Evolutionary conservation across 805 yeast species (phyloP).

Genomic region (Dipodascus geniculatus): DNA sequence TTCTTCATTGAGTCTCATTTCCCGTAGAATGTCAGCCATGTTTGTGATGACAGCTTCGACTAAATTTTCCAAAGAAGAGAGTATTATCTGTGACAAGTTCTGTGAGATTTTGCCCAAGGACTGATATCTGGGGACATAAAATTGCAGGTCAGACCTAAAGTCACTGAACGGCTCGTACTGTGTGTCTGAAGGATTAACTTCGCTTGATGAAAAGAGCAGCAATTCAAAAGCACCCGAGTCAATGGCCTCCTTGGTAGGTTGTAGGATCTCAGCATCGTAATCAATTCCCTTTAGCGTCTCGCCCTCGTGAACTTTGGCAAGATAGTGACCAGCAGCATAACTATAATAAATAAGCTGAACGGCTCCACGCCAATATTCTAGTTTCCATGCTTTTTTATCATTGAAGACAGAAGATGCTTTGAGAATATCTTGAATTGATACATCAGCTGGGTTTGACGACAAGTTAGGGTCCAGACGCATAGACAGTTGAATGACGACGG

Average conservation of each 20-base stretch:
- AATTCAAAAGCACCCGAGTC: conserved; percentile 30
- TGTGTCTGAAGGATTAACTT: neutral
- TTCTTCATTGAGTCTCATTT: conserved; percentile 29
- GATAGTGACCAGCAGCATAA: conserved; percentile 1
- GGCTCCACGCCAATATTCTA: conserved; percentile 20
- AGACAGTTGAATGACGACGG: conserved; percentile 11
- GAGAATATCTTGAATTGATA: conserved; percentile 10
- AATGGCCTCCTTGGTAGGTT: conserved; percentile 19
- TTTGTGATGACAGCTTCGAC: conserved; percentile 22
- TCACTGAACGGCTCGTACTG: conserved; percentile 14
- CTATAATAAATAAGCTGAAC: conserved; percentile 9
- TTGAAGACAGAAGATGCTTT: conserved; percentile 1
- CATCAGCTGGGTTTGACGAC: conserved; percentile 3
- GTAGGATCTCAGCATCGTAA: conserved; percentile 15
- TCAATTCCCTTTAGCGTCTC: neutral
- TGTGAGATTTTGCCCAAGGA: conserved; percentile 9
- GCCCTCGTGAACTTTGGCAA: neutral
- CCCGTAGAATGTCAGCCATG: conserved; percentile 28
- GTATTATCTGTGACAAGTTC: conserved; percentile 9
- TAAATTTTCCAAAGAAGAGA: conserved; percentile 16
- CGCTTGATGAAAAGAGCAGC: conserved; percentile 23
- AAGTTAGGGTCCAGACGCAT: conserved; percentile 11
- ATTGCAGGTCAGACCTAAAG: conserved; percentile 17
- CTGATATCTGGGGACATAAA: conserved; percentile 19
- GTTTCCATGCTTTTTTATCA: conserved; percentile 15